phyloP scores from a whole-genome alignment of 169 alveolate genomes.

The Plasmodium inui region DNA sequence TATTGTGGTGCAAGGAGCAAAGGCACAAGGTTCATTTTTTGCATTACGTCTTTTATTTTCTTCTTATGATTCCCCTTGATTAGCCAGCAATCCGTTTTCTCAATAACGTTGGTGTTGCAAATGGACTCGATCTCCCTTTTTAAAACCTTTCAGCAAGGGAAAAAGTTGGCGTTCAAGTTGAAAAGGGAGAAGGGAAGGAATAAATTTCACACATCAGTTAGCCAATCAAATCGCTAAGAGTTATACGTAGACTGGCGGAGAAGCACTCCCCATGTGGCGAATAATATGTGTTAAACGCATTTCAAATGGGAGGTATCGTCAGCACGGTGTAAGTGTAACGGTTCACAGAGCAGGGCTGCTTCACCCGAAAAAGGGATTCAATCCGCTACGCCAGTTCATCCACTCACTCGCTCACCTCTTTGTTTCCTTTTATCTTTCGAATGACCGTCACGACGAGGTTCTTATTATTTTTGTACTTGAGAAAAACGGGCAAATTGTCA shows the following conservation, averaged over 20 bases:
- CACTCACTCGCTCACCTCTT: slow-evolving; percentile 33
- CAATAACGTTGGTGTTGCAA: slow-evolving; percentile 77
- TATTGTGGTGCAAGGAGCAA: slow-evolving; percentile 73
- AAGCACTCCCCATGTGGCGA: neutral
- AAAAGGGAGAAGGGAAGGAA: neutral
- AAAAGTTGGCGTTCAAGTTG: neutral
- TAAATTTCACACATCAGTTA: neutral
- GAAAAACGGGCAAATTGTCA: slow-evolving; percentile 85
- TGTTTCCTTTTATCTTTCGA: slow-evolving; percentile 82
- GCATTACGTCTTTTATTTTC: slow-evolving; percentile 77
- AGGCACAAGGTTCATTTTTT: neutral
- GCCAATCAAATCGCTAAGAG: neutral
- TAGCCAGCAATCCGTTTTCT: slow-evolving; percentile 77
- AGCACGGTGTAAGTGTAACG: neutral
- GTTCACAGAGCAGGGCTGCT: neutral
- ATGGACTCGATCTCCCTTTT: slow-evolving; percentile 79
- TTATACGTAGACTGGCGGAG: neutral
- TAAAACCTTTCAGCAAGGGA: slow-evolving; percentile 33
- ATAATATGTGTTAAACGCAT: neutral
- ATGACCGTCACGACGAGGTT: slow-evolving; percentile 82
- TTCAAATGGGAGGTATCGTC: neutral
- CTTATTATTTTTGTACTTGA: slow-evolving; percentile 80
- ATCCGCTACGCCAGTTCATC: neutral
- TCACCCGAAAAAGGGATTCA: neutral
- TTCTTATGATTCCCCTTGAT: slow-evolving; percentile 84